Base-by-base conservation (phyloP, 2,329 filamentous ascomycete genomes). In the Sporothrix schenckii region DNA sequence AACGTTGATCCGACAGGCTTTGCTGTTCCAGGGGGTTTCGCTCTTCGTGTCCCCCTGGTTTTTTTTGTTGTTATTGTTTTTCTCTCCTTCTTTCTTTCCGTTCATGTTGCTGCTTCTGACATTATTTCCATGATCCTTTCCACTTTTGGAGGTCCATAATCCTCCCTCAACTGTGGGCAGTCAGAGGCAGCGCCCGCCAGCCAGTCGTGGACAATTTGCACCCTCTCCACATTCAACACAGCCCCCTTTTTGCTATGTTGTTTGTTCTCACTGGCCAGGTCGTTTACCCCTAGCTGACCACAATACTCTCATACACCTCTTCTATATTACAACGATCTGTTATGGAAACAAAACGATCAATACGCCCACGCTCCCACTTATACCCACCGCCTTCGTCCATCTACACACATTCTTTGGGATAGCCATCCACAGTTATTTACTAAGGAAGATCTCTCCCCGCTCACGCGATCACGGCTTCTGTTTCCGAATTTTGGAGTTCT, bases 11-110 rank as follows among this genome's bases (percentile, higher is more conserved):
- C 56, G 13, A 21, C 56, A 61, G 11, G 13, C 16, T 19, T 24
- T n/a, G 11, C 4, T 44, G 34, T 11, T 24, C 44, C 6, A 24
- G 39, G 58, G 58, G 39, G 27, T 24, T 53, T 53, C 53, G 50
- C 34, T 52, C 11, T 66, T 34, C 2, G 9, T 60, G 50, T 34
- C 5, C 9, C 24, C 30, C 13, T 19, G 3, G 16, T 19, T n/a
- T 27, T 4, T 44, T 19, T 24, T 41, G 70, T 69, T 74, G 72
- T 74, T 73, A 66, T 63, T 47, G 13, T 16, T 47, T 19, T 72
- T 71, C 58, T 66, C 71, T 70, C 39, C n/a, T 9, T 58, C 13
- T 13, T 73, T 39, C 69, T 69, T 72, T 63, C 72, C 56, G 70
- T 66, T 74, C 69, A 70, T 70, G 60, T 71, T 66, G 27, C 24